Evolutionary conservation across 164 flowering plant species (phyloP).

Genomic region (Piper betle): DNA sequence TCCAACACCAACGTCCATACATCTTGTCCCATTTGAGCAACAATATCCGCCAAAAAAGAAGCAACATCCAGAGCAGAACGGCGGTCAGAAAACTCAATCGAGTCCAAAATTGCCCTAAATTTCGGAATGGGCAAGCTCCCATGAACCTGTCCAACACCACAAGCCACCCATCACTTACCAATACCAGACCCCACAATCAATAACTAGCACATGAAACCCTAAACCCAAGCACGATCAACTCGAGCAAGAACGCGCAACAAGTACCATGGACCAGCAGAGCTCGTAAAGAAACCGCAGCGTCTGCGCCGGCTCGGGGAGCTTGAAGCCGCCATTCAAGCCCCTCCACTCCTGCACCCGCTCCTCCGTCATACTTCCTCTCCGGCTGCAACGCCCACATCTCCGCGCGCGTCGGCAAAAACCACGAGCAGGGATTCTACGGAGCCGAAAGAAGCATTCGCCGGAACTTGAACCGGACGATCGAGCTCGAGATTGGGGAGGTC

Average conservation of each 20-base stretch:
- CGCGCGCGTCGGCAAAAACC: background rate
- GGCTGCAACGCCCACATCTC: constrained; percentile 52
- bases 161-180: background rate
- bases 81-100: constrained; percentile 51
- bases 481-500: background rate
- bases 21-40: constrained; percentile 87
- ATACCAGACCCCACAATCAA: background rate
- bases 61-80: constrained; percentile 37
- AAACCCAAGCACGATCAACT: background rate
- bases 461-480: background rate
- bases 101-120: constrained; percentile 62
- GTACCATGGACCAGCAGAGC: constrained; percentile 68
- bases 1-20: constrained; percentile 16
- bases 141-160: constrained; percentile 37
- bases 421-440: background rate
- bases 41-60: constrained; percentile 70
- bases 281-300: constrained; percentile 74
- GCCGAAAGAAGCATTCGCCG: background rate
- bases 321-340: constrained; percentile 36
- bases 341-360: constrained; percentile 63
- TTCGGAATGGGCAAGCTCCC: constrained; percentile 75
- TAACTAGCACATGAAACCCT: background rate
- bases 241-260: background rate
- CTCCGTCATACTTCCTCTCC: constrained; percentile 57
- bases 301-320: constrained; percentile 41